These are phyloP conservation scores for Lentithecium fluviatile DNA, from an alignment of 495 filamentous ascomycete genomes.

Conservation along the genomic window DNA sequence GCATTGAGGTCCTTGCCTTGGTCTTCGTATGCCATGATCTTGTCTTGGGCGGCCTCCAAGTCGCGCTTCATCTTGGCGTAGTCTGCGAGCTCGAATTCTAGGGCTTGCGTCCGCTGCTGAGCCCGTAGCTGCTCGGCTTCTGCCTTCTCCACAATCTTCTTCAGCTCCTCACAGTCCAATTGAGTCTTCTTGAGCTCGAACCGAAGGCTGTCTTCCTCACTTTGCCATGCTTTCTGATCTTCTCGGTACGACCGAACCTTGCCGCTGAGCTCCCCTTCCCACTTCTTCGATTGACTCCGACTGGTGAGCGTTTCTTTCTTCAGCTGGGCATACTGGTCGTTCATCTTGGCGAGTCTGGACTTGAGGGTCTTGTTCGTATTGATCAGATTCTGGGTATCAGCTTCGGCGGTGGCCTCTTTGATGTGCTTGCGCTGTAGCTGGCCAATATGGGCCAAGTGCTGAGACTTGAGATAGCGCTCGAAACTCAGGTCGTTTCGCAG, in stretches of 20 bases:
- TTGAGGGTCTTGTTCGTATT: constrained; percentile 70
- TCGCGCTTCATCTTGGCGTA: constrained; percentile 58
- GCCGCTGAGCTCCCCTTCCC: constrained; percentile 61
- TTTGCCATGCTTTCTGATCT: constrained; percentile 64
- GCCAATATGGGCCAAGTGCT: constrained; percentile 72
- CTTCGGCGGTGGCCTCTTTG: constrained; percentile 65
- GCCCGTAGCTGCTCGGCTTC: constrained; percentile 60
- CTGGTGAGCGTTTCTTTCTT: constrained; percentile 65
- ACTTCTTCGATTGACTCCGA: constrained; percentile 65
- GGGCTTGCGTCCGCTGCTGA: constrained; percentile 58
- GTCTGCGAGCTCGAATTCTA: constrained; percentile 59
- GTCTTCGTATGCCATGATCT: constrained; percentile 58
- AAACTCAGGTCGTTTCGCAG: constrained; percentile 74
- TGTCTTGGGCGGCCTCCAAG: constrained; percentile 56
- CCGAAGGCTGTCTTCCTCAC: constrained; percentile 53
- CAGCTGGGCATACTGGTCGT: constrained; percentile 59
- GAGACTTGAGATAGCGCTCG: constrained; percentile 71
- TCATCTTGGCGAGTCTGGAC: constrained; percentile 64
- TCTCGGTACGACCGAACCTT: constrained; percentile 62
- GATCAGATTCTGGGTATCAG: constrained; percentile 72
- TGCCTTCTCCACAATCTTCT: constrained; percentile 57
- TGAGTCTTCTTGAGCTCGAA: constrained; percentile 53
- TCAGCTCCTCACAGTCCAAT: constrained; percentile 55
- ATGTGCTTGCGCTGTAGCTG: constrained; percentile 67
- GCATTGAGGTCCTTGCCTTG: constrained; percentile 55